Evolutionary conservation across 176 grass and related monocot genomes (phyloP).

Genomic region (Coix lacrymajobi): DNA sequence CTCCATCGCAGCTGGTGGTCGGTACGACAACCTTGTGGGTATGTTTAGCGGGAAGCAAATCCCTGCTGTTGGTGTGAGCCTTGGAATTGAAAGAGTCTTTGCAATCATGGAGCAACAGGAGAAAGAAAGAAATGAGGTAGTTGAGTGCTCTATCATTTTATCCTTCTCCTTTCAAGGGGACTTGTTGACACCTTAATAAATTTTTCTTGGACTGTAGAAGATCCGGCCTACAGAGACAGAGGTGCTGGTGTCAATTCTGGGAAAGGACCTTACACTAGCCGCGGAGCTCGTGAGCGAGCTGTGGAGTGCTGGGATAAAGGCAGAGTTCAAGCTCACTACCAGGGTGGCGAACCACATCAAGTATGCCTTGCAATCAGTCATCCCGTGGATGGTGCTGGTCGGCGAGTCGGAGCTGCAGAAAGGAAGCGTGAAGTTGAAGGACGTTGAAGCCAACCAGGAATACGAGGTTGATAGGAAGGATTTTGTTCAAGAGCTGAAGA

Average conservation of each 20-base stretch:
- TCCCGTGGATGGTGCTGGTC: slow-evolving; percentile 86
- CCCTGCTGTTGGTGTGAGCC: slow-evolving; percentile 93
- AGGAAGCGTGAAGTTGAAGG: slow-evolving; percentile 70
- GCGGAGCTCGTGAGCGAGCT: slow-evolving; percentile 63
- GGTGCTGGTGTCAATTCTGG: slow-evolving; percentile 78
- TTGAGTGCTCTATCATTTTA: neutral
- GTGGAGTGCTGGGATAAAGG: slow-evolving; percentile 88
- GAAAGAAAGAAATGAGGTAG: slow-evolving; percentile 77
- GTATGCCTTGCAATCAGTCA: slow-evolving; percentile 49
- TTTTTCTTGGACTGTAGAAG: slow-evolving; percentile 21
- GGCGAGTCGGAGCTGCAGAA: slow-evolving; percentile 54
- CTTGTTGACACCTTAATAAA: neutral
- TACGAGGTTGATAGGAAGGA: slow-evolving; percentile 47
- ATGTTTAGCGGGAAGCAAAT: slow-evolving; percentile 97
- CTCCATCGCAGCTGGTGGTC: slow-evolving; percentile 90
- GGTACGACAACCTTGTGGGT: slow-evolving; percentile 88
- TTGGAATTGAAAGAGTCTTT: slow-evolving; percentile 96
- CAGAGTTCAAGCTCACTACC: slow-evolving; percentile 82
- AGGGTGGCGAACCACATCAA: slow-evolving; percentile 64
- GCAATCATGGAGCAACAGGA: slow-evolving; percentile 93
- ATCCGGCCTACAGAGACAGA: slow-evolving; percentile 78
- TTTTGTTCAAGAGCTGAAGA: slow-evolving; percentile 56
- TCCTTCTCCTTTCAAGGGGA: neutral
- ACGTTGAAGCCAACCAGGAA: slow-evolving; percentile 57
- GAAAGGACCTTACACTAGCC: slow-evolving; percentile 75